A percentile compares a stretch with the other conserved stretches of the same genome.
phyloP scores from a whole-genome alignment of 495 filamentous ascomycete species.

The Penicillium simplicissimum region DNA sequence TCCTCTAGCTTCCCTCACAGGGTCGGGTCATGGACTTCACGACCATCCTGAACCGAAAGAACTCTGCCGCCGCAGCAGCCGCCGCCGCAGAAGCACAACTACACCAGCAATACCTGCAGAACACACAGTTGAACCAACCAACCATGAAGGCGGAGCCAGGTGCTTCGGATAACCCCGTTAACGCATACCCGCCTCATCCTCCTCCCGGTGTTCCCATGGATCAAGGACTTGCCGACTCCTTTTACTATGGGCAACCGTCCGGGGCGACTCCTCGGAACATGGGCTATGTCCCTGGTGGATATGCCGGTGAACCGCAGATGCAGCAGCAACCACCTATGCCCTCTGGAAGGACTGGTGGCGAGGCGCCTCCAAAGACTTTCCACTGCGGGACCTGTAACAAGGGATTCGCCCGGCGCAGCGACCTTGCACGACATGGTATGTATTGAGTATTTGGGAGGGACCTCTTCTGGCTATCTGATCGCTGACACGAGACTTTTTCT shows the following conservation, averaged over 20 bases:
- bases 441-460: background rate
- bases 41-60: constrained; percentile 67
- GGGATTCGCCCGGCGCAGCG: constrained; percentile 90
- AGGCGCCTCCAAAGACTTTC: constrained; percentile 74
- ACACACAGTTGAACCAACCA: constrained; percentile 43
- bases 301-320: constrained; percentile 36
- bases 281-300: constrained; percentile 46
- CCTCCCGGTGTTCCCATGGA: constrained; percentile 50
- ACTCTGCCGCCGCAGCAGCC: constrained; percentile 48
- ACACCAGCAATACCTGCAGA: constrained; percentile 58
- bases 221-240: constrained; percentile 26
- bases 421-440: constrained; percentile 93
- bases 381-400: constrained; percentile 90
- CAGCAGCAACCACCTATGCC: constrained; percentile 33
- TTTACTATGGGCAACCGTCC: constrained; percentile 31
- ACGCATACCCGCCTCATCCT: constrained; percentile 56
- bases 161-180: constrained; percentile 63
- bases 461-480: constrained; percentile 13
- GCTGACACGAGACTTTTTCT: constrained; percentile 24
- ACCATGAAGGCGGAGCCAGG: constrained; percentile 67
- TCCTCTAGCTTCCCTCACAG: constrained; percentile 31
- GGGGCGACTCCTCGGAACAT: constrained; percentile 59
- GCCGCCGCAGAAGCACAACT: constrained; percentile 54
- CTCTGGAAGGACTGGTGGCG: constrained; percentile 46
- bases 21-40: constrained; percentile 68